Evolutionary conservation across 2,329 filamentous ascomycete genomes (phyloP).

Genomic region (Ceratocystis harringtonii): DNA sequence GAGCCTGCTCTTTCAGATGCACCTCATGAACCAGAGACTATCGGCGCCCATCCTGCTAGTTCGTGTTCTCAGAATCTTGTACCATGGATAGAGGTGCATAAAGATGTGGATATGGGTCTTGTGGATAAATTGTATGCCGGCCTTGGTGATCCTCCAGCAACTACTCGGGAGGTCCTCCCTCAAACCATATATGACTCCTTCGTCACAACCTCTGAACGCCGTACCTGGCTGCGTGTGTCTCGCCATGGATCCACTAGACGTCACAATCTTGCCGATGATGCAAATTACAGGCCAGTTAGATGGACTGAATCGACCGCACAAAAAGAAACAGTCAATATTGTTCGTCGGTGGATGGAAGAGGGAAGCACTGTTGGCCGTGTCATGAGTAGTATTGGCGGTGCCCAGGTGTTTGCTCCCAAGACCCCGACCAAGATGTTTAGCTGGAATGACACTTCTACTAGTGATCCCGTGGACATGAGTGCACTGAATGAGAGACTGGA

Average conservation of each 20-base stretch:
- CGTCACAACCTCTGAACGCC: slow-evolving; percentile 40
- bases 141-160: slow-evolving; percentile 23
- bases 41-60: not conserved
- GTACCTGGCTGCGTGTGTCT: slow-evolving; percentile 50
- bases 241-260: slow-evolving; percentile 43
- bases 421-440: slow-evolving; percentile 21
- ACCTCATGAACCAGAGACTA: not conserved
- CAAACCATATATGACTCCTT: slow-evolving; percentile 39
- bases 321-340: slow-evolving; percentile 39
- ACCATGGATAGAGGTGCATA: not conserved
- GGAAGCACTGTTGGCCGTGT: slow-evolving; percentile 24
- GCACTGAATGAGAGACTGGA: slow-evolving; percentile 16
- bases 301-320: slow-evolving; percentile 43
- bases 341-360: slow-evolving; percentile 52
- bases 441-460: slow-evolving; percentile 17
- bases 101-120: slow-evolving; percentile 13
- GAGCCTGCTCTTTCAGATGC: not conserved
- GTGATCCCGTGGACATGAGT: slow-evolving; percentile 18
- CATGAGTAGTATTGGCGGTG: slow-evolving; percentile 26
- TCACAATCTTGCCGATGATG: slow-evolving; percentile 41
- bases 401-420: slow-evolving; percentile 38
- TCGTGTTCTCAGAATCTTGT: not conserved
- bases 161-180: slow-evolving; percentile 25
- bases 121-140: slow-evolving; percentile 19
- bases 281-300: slow-evolving; percentile 42